These are phyloP conservation scores for Herpotrichia juniperi DNA, from an alignment of 2,329 filamentous ascomycete species.

Conservation along the genomic window DNA sequence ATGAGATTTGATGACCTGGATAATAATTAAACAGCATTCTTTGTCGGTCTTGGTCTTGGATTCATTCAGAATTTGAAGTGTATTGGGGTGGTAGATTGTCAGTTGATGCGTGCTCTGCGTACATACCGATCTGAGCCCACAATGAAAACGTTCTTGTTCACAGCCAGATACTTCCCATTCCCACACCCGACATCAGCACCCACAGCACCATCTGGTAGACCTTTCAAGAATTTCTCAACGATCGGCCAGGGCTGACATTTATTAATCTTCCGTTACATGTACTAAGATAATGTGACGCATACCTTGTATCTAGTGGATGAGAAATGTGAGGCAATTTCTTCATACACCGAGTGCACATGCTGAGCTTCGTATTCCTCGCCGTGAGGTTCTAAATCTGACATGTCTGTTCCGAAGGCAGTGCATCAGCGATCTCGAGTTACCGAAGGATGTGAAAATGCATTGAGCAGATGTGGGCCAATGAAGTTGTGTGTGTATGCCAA, in stretches of 20 bases:
- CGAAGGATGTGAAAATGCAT: too few relatives aligned
- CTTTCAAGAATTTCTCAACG: conserved; percentile 76
- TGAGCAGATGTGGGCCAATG: too few relatives aligned
- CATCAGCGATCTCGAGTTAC: too few relatives aligned
- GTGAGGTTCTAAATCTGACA: conserved; percentile 25
- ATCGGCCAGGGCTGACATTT: conserved; percentile 80
- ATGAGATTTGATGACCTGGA: conserved; percentile 63
- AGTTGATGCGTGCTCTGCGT: too few relatives aligned
- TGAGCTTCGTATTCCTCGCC: conserved; percentile 75
- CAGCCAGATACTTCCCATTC: conserved; percentile 91
- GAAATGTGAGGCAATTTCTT: conserved; percentile 83
- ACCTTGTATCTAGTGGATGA: conserved; percentile 78
- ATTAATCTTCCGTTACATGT: background rate
- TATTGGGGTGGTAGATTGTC: too few relatives aligned
- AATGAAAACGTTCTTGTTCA: conserved; percentile 79
- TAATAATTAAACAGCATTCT: background rate
- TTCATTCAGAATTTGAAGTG: too few relatives aligned
- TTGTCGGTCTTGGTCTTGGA: too few relatives aligned
- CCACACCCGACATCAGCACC: conserved; percentile 94
- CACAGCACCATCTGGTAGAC: conserved; percentile 71
- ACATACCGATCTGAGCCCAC: conserved; percentile 83
- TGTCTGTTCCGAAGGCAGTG: too few relatives aligned
- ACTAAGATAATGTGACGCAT: conserved; percentile 27
- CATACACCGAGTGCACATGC: conserved; percentile 92
- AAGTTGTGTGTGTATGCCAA: too few relatives aligned